Evolutionary conservation across 2,329 filamentous ascomycete species (phyloP), one percentile per base, ranked within the genome.

Genomic region (Ambrosiella xylebori): DNA sequence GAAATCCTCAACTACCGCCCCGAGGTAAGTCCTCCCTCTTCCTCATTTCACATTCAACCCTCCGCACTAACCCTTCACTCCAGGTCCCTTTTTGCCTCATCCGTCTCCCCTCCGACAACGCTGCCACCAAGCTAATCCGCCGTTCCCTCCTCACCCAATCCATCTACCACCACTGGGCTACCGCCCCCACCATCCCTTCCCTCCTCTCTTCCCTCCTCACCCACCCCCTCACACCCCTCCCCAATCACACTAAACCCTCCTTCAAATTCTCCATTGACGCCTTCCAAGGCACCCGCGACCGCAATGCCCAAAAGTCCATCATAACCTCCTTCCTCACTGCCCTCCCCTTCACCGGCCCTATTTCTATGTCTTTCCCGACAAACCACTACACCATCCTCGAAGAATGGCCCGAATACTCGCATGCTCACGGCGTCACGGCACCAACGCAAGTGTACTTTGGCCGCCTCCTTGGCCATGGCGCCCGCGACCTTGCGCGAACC

Each of bases 81-180:
- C 51, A 95, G 88, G 89, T 88, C 47, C 93, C 93, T 45, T 93
- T 91, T 67, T 94, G 88, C 68, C 73, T 95, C 60, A 76, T 95
- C 56, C 76, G 75, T 54, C 75, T 96, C 12, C 75, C 78, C 41
- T 81, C 85, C 47, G 74, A 77, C 62, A 74, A 76, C 19, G 79
- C 80, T 19, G 89, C 89, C 6, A 74, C 74, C 54, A 72, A 73
- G 7, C 75, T 97, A 19, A 76, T 94, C 54, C 73, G 76, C 54
- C 84, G 91, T 62, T 88, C 87, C 52, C 86, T 97, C 63, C 77
- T 97, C 54, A 81, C 82, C 27, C 86, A 89, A 70, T 82, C 80
- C 51, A 86, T 97, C 63, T 87, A 93, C 72, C 88, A 94, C 67
- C 79, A 96, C 62, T 97, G 93, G 91, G 91, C 86, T 15, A 72